These are phyloP conservation scores for Camellia granthamiana DNA, from an alignment of 148 eudicot species.

Conservation along the genomic window DNA sequence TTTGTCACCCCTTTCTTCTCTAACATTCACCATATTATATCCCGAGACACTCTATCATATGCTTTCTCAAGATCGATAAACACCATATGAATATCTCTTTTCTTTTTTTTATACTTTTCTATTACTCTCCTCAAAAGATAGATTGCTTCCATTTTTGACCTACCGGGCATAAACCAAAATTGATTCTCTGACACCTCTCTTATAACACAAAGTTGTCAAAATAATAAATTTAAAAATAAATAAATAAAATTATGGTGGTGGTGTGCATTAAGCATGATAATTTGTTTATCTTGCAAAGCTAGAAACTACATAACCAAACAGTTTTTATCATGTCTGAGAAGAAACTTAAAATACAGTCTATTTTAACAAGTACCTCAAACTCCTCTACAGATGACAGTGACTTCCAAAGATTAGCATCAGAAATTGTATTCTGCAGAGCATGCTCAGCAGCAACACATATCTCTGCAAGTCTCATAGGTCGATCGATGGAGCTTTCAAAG, in stretches of 20 bases:
- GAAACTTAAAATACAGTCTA: background rate
- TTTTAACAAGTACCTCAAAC: constrained; percentile 64
- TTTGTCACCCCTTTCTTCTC: no score
- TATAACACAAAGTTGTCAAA: no score
- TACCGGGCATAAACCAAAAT: no score
- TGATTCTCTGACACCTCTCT: no score
- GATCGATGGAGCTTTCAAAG: constrained; percentile 68
- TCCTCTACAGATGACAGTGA: constrained; percentile 74
- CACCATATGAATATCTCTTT: no score
- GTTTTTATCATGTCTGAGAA: background rate
- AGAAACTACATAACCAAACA: constrained; percentile 1
- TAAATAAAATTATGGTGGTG: background rate
- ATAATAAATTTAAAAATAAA: background rate
- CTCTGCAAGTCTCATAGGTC: constrained; percentile 95
- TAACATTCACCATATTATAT: no score
- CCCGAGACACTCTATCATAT: no score
- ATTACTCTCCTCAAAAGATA: no score
- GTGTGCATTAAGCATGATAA: background rate
- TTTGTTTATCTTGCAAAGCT: background rate
- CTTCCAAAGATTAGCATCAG: constrained; percentile 61
- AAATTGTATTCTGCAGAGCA: constrained; percentile 73
- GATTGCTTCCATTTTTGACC: no score
- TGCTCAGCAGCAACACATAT: constrained; percentile 90
- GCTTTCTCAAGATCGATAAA: no score
- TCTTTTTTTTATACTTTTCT: no score